A percentile compares a stretch with the other conserved stretches of the same genome.
These are phyloP conservation scores for Acanthamoeba healyi DNA, from an alignment of 208 protist species.

Conservation along the genomic window DNA sequence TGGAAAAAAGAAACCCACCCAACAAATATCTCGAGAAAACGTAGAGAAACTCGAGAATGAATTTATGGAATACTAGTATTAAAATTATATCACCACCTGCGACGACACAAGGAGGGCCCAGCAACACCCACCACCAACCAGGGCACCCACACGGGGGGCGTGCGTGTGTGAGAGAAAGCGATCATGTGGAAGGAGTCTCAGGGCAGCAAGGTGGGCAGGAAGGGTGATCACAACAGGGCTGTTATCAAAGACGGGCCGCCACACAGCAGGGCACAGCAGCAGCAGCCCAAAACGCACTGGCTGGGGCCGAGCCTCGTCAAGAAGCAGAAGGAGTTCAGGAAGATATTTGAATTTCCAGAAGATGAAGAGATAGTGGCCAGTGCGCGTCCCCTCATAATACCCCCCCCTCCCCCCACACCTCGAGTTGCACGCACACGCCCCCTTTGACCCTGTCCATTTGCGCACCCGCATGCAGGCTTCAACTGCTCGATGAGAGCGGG, in stretches of 20 bases:
- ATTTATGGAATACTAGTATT: too few relatives aligned
- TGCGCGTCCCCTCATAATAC: background rate
- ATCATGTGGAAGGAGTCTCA: background rate
- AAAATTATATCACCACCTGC: too few relatives aligned
- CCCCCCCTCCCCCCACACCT: background rate
- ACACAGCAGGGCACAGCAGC: background rate
- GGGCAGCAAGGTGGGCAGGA: background rate
- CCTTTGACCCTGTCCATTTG: background rate
- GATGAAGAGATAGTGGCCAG: slow-evolving; percentile 58
- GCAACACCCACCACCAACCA: too few relatives aligned
- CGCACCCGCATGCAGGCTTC: background rate
- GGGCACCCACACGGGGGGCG: background rate
- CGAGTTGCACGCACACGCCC: background rate
- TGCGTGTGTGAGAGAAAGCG: background rate
- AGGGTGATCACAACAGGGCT: background rate
- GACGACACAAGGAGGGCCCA: too few relatives aligned
- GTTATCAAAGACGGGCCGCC: background rate
- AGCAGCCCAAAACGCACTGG: background rate
- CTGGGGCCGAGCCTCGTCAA: slow-evolving; percentile 4
- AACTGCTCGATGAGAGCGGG: slow-evolving; percentile 51
- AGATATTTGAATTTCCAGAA: slow-evolving; percentile 33
- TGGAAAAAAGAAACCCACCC: background rate
- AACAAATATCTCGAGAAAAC: background rate
- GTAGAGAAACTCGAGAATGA: background rate
- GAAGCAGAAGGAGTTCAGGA: slow-evolving; percentile 47